phyloP scores from a whole-genome alignment of 345 rosid genomes.

The Hibiscus trionum region DNA sequence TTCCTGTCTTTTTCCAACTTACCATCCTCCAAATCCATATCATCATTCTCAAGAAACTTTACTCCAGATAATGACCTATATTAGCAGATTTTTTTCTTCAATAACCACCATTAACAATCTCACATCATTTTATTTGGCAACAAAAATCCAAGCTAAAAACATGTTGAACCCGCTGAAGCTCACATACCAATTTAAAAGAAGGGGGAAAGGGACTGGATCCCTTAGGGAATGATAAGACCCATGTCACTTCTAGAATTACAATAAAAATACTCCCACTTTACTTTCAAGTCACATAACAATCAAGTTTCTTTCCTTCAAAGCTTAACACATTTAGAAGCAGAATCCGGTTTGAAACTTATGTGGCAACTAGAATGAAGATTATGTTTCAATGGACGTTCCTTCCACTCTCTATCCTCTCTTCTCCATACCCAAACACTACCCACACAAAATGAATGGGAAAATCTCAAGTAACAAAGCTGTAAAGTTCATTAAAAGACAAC shows the following conservation, averaged over 20 bases:
- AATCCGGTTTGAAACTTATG: background rate
- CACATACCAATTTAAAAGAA: background rate
- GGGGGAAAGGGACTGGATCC: background rate
- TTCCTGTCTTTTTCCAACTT: constrained; percentile 51
- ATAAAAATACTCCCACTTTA: background rate
- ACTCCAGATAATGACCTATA: constrained; percentile 43
- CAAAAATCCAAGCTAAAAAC: background rate
- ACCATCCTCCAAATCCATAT: constrained; percentile 77
- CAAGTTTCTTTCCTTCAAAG: background rate
- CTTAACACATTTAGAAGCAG: background rate
- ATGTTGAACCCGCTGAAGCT: background rate
- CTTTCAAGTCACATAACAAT: background rate
- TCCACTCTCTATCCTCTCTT: background rate
- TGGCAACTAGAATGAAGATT: background rate
- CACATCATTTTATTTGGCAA: background rate
- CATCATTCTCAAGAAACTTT: constrained; percentile 55
- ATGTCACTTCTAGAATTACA: background rate
- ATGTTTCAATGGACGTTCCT: background rate
- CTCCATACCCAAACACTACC: background rate
- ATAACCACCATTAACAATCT: background rate
- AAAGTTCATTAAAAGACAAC: background rate
- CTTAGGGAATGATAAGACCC: background rate
- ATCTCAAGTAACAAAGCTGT: background rate
- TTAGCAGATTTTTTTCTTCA: constrained; percentile 9
- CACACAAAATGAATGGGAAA: background rate